These are phyloP conservation scores for Claviceps lovelessii DNA, from an alignment of 2,329 filamentous ascomycete species.

Conservation along the genomic window DNA sequence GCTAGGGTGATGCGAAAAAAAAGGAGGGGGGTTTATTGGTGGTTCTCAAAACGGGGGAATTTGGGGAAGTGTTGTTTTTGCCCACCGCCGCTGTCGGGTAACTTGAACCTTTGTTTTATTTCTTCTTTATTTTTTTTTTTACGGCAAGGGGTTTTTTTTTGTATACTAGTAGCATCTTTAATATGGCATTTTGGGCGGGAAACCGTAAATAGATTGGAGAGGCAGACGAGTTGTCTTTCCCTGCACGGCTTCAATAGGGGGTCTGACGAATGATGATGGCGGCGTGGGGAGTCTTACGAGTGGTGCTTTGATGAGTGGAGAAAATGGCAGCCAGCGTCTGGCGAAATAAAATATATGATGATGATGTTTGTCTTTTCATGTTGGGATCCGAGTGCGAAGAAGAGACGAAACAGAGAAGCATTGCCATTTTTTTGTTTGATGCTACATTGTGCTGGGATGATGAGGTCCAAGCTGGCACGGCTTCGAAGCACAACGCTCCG, in stretches of 20 bases:
- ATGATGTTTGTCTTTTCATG: neutral
- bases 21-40: too few species aligned
- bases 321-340: neutral
- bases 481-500: neutral
- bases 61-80: neutral
- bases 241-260: neutral
- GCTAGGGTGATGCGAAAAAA: neutral
- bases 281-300: neutral
- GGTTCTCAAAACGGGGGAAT: too few species aligned
- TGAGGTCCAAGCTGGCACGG: too few species aligned
- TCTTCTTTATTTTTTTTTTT: neutral
- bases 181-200: neutral
- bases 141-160: neutral
- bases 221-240: neutral
- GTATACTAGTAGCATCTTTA: conserved; percentile 3
- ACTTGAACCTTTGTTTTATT: neutral
- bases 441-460: too few species aligned
- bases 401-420: neutral
- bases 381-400: neutral
- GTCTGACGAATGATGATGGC: neutral
- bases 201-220: neutral
- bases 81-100: neutral
- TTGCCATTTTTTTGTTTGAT: too few species aligned
- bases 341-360: neutral
- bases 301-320: neutral